These are phyloP conservation scores for Venturia effusa DNA, from an alignment of 2,329 filamentous ascomycete species.

Conservation along the genomic window DNA sequence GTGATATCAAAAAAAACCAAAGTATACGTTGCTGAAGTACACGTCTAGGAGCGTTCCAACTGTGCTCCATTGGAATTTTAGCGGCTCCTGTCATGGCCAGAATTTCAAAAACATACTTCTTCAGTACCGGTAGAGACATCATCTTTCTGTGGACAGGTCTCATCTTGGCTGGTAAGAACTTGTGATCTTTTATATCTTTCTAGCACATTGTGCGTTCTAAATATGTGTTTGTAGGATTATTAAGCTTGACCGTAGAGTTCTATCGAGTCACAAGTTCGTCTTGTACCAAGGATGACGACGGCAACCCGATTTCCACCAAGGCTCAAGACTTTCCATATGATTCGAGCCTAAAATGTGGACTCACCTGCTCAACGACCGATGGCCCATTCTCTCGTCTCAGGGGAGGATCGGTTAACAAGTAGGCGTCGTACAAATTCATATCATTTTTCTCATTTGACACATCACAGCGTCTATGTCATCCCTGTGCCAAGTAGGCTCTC, in stretches of 20 bases:
- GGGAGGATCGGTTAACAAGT: constrained; percentile 42
- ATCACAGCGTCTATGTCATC: constrained; percentile 45
- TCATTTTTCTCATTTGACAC: background rate
- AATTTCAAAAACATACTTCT: constrained; percentile 53
- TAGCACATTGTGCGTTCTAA: constrained; percentile 3
- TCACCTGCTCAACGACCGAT: constrained; percentile 34
- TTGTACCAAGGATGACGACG: constrained; percentile 33
- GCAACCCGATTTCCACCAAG: constrained; percentile 26
- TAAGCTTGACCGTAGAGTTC: constrained; percentile 55
- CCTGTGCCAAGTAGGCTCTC: constrained; percentile 45
- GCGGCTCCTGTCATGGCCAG: constrained; percentile 52
- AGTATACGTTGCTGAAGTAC: too few relatives aligned
- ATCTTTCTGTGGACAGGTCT: constrained; percentile 57
- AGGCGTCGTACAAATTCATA: background rate
- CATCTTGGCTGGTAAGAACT: constrained; percentile 48
- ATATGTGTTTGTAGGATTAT: constrained; percentile 37
- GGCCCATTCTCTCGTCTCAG: constrained; percentile 48
- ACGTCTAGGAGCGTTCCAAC: constrained; percentile 49
- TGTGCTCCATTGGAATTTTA: constrained; percentile 55
- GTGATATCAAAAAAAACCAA: too few relatives aligned
- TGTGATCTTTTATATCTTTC: constrained; percentile 15
- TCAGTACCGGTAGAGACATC: constrained; percentile 50
- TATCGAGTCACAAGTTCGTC: constrained; percentile 38
- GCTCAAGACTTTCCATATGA: constrained; percentile 35
- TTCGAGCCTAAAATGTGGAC: constrained; percentile 29